These are phyloP conservation scores for Suillus subluteus DNA, from an alignment of 768 basidiomycete genomes.

Conservation along the genomic window DNA sequence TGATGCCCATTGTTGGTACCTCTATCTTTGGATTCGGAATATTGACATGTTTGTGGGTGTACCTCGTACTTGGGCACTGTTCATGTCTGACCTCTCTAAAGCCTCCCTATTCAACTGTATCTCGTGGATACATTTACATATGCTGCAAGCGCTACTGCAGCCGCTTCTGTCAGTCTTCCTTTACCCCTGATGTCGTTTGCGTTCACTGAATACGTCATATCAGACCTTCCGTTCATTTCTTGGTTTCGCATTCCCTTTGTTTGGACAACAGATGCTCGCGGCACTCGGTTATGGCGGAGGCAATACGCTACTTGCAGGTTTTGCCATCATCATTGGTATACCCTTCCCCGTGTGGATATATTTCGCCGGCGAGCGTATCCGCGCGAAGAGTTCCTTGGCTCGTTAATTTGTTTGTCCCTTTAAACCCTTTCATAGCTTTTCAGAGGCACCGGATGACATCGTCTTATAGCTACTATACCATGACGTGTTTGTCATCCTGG, in stretches of 20 bases:
- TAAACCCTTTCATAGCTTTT: background rate
- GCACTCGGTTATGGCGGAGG: background rate
- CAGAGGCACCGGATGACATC: no score
- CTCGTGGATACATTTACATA: constrained; percentile 1
- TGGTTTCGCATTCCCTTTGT: background rate
- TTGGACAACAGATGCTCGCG: constrained; percentile 2
- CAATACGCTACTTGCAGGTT: background rate
- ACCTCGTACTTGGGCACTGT: background rate
- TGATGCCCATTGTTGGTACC: constrained; percentile 70
- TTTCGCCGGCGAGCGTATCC: background rate
- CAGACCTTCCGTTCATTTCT: background rate
- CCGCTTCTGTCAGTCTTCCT: constrained; percentile 1
- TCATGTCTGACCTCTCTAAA: background rate
- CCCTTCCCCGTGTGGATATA: constrained; percentile 4
- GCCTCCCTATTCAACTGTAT: background rate
- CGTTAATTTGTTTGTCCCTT: background rate
- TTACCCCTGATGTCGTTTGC: background rate
- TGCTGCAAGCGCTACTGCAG: constrained; percentile 3
- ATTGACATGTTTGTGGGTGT: constrained; percentile 2
- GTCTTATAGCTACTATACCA: background rate
- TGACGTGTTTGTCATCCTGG: background rate
- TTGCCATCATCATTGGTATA: background rate
- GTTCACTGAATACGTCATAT: background rate
- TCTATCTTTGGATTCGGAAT: background rate
- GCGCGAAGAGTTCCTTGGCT: background rate